Evolutionary conservation across 2,329 filamentous ascomycete species (phyloP).

Genomic region (Diaporthe capsici): DNA sequence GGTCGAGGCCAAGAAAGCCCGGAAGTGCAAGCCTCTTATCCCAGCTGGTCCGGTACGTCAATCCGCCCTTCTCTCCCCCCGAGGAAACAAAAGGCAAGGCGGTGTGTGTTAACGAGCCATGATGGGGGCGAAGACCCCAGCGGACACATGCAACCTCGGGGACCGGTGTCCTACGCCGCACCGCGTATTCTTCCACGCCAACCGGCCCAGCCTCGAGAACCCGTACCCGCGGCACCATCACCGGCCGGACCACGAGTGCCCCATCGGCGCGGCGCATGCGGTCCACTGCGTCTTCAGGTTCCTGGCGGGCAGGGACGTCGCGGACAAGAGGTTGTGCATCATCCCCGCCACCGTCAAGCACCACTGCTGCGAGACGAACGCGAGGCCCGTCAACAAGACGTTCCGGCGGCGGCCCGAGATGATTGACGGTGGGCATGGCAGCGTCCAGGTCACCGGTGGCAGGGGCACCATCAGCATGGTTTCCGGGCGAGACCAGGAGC

Average conservation of each 20-base stretch:
- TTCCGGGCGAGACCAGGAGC: not conserved
- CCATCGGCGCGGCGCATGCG: slow-evolving; percentile 28
- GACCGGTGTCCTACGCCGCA: slow-evolving; percentile 35
- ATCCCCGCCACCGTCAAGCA: slow-evolving; percentile 35
- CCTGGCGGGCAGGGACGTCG: not conserved
- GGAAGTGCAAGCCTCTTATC: not conserved
- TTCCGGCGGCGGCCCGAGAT: slow-evolving; percentile 3
- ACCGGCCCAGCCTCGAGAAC: slow-evolving; percentile 28
- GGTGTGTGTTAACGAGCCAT: not conserved
- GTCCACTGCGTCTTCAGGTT: slow-evolving; percentile 39
- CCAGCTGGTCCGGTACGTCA: slow-evolving; percentile 21
- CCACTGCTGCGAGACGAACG: slow-evolving; percentile 35
- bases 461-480: slow-evolving; percentile 19
- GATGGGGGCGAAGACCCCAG: not conserved
- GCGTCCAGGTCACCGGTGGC: slow-evolving; percentile 22
- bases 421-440: slow-evolving; percentile 9
- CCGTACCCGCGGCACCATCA: slow-evolving; percentile 36
- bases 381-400: slow-evolving; percentile 33
- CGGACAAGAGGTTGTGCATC: slow-evolving; percentile 28
- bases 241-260: slow-evolving; percentile 33
- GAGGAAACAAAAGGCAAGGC: not conserved
- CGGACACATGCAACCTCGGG: slow-evolving; percentile 32
- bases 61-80: not conserved
- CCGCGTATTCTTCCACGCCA: slow-evolving; percentile 31
- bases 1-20: slow-evolving; percentile 26